Base-by-base conservation (phyloP, 2,329 filamentous ascomycete genomes). In the Claviceps africana region DNA sequence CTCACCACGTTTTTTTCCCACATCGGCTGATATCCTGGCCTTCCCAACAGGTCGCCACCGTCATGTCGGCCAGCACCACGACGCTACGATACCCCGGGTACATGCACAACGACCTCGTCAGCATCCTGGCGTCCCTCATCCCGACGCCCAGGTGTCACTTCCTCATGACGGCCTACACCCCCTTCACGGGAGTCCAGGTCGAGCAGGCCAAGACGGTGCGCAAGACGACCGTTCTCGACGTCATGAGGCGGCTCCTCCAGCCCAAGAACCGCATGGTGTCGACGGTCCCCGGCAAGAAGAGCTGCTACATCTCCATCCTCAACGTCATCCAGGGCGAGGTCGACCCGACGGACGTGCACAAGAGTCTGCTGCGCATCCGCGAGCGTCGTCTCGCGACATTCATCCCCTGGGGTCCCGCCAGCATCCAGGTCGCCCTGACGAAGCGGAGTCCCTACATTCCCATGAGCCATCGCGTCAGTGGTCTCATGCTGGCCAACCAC, bases 191-290 rank as follows among this genome's bases (percentile, higher is more conserved):
- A 55, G 88, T 96, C 65, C 93, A 93, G 64, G 87, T 98, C 52
- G 91, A 96, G 64, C 88, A 95, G 67, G 93, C 91, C 52, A 96
- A 95, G 75, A 96, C 91, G 1, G 89, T 98, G 35, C 87, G 94
- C 56, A 98, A 97, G 72, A 98, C 94, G 2, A 98, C 93, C 1
- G 93, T 98, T 9, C 72, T 98, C 42, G 93, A 98, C 66, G 94
- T 98, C 56, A 98, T 98, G 93, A 82, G 93, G 53, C 80, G 93
- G 54, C 74, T 98, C 25, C 74, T 98, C 54, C 94, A 98, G 70
- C 93, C 93, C 40, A 98, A 98, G 76, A 98, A 98, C 70, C 84
- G 94, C 65, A 98, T 98, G 93, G 93, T 98, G 46, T 95, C 90
- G 25, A 95, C 93, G 22, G 85, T 89, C 53, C 90, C 91, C 1